Evolutionary conservation across 2,329 filamentous ascomycete species (phyloP), one percentile per base, ranked within the genome.

Genomic region (Hortaea sp.): DNA sequence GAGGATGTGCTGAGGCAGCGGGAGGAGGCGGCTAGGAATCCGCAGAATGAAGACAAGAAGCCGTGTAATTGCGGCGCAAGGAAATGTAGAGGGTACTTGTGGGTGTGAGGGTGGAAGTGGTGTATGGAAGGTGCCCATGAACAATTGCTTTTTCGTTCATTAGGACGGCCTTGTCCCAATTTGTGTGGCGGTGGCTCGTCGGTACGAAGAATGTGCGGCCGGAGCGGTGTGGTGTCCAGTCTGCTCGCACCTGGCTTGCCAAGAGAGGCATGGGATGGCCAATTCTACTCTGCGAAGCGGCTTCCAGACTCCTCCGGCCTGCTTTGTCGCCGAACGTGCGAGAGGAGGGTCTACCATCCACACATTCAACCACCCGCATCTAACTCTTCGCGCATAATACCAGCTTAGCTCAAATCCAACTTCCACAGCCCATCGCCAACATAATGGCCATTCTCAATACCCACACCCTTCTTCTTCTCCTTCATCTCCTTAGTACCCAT

Each of bases 361-460:
- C 20, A 28, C 10, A 27, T 40, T 11, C 39, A 40, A 41, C 29
- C 7, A 10, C 13, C 20, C 13, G 20, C 20, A 20, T 20, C 20
- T 20, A 20, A 20, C 20, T 35, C 9, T 35, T n/a, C 32, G n/a
- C 32, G 9, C 32, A 35, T n/a, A 2, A 35, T n/a, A 35, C 32
- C 42, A 4, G 7, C 49, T 71, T 67, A 79, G 66, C 75, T 73
- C 57, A 79, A 63, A 51, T 69, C 67, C 64, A 94, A 64, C 57
- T 76, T 85, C 92, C 92, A 98, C 57, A 98, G 70, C 12, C 90
- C 92, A 72, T 98, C 92, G 0, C 92, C 92, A 45, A 97, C 66
- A 70, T 84, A 97, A 75, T 98, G 92, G 30, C 87, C 87, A 50
- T 88, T 84, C 71, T 97, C 90, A 56, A 97, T 86, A 11, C 89